Evolutionary conservation across 148 eudicot species (phyloP).

Genomic region (Silene latifolia): DNA sequence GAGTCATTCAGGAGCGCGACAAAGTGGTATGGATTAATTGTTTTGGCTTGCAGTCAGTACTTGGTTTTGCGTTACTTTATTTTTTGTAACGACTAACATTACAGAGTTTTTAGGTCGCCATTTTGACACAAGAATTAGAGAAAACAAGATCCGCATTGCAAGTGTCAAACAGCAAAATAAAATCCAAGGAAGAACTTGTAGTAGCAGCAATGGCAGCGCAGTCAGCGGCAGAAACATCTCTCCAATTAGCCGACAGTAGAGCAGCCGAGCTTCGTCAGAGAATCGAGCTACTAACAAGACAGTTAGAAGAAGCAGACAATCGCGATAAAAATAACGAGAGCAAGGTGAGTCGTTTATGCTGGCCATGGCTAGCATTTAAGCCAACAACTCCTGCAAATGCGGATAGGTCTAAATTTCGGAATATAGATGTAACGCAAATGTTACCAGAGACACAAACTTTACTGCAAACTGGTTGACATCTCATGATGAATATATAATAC

Average conservation of each 20-base stretch:
- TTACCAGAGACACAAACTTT: slow-evolving; percentile 65
- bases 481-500: background rate
- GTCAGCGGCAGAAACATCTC: slow-evolving; percentile 63
- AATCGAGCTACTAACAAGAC: slow-evolving; percentile 58
- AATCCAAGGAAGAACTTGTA: slow-evolving; percentile 63
- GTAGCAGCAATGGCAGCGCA: slow-evolving; percentile 67
- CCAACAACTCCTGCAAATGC: slow-evolving; percentile 22
- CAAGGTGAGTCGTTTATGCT: slow-evolving; percentile 46
- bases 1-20: slow-evolving; percentile 47
- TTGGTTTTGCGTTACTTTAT: too few species aligned
- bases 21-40: slow-evolving; percentile 41
- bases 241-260: slow-evolving; percentile 60
- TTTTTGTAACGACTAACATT: slow-evolving; percentile 1
- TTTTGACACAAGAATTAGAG: slow-evolving; percentile 57
- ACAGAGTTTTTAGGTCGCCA: slow-evolving; percentile 32
- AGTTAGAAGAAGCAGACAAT: slow-evolving; percentile 46
- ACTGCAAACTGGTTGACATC: slow-evolving; percentile 30
- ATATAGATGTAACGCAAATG: slow-evolving; percentile 29
- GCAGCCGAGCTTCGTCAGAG: slow-evolving; percentile 37
- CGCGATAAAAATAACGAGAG: slow-evolving; percentile 29
- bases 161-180: slow-evolving; percentile 47
- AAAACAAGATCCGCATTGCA: slow-evolving; percentile 57
- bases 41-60: too few species aligned
- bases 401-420: slow-evolving; percentile 21
- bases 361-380: slow-evolving; percentile 58